Percentiles rank a stretch among this genome's conserved stretches.
Evolutionary conservation across 345 rosid genomes (phyloP).

Genomic region (Bretschneidera sinensis): DNA sequence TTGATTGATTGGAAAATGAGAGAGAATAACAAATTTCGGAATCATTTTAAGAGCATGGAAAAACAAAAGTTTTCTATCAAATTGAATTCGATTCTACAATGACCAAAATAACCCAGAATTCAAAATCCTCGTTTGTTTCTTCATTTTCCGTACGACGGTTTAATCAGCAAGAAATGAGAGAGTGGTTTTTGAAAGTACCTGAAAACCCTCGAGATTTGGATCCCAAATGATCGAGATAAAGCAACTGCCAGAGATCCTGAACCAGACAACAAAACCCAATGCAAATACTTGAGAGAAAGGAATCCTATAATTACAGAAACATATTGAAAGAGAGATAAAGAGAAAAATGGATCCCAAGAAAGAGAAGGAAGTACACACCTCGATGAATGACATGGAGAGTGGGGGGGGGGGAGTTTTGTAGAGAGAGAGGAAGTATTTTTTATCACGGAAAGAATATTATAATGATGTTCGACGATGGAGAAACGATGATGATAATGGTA

Average conservation of each 20-base stretch:
- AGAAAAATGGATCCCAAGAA: neutral
- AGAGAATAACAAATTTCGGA: neutral
- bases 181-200: slow-evolving; percentile 25
- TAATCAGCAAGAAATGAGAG: neutral
- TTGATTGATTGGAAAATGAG: neutral
- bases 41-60: neutral
- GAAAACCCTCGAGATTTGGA: slow-evolving; percentile 31
- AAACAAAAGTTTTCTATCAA: neutral
- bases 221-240: slow-evolving; percentile 28
- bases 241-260: slow-evolving; percentile 38
- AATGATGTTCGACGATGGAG: no score
- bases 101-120: neutral
- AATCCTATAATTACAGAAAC: no score
- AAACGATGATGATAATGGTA: no score
- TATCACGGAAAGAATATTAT: no score
- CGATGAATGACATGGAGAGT: neutral
- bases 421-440: no score
- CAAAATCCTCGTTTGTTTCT: no score
- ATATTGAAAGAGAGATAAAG: neutral
- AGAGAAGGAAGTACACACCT: neutral
- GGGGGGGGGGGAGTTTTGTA: no score
- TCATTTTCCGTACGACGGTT: neutral
- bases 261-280: neutral
- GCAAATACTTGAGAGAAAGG: neutral
- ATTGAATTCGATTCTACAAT: no score